Base-by-base conservation (phyloP, 768 basidiomycete species). In the Boletus huronensis region DNA sequence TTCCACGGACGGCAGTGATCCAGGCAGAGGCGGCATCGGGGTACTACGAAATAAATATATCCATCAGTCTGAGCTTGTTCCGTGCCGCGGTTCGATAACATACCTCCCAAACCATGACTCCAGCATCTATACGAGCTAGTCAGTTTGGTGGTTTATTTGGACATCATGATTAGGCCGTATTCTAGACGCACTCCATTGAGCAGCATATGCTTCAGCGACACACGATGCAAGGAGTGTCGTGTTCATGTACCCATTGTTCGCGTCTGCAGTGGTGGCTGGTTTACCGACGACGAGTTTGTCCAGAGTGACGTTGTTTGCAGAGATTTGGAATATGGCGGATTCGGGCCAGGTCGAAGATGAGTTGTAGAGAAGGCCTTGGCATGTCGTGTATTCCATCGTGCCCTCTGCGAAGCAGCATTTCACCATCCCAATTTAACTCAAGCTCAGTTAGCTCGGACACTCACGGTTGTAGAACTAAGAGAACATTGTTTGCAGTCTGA, bases 211-310 rank as follows among this genome's bases (percentile, higher is more conserved):
- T 67, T 82, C 77, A 10, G 73, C 61, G 25, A 88, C 70, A 66
- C 88, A 91, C 11, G 68, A 68, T 1, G 82, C 79, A 16, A 90
- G 74, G 4, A 77, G 77, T 3, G 75, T 69, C 5, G 83, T 74
- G 32, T 73, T 72, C 72, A 89, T 85, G 54, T 73, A 79, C 16
- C 74, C 83, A 55, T 80, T 84, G 57, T 58, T 76, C 3, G 84
- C 83, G 40, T 82, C 80, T 11, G 69, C 54, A 1, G 60, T 63
- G 0, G 75, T 51, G 5, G 82, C 82, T 6, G 87, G 87, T 68
- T 89, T 90, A 7, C 88, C 88, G 61, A 90, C 85, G 51, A 88
- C 83, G 47, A 90, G 74, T 70, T 89, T 88, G 64, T 78, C 69
- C 35, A 84, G 67, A 6, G 77, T 68, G 8, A 89, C 79, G n/a